These are phyloP conservation scores for Cladochytrium replicatum DNA, from an alignment of 192 early-diverging fungal genomes.

Conservation along the genomic window DNA sequence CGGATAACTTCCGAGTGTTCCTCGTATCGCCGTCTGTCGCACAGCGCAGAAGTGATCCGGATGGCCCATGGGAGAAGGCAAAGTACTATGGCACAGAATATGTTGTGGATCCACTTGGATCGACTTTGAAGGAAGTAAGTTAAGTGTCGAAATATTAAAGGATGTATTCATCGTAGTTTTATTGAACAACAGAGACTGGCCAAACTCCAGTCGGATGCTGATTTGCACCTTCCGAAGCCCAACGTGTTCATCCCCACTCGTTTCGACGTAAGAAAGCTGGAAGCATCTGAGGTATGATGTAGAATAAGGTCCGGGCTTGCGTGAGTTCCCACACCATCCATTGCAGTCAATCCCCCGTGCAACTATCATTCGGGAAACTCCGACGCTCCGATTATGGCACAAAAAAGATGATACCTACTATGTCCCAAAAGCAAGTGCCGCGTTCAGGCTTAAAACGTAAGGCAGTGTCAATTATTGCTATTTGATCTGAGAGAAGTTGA, in stretches of 20 bases:
- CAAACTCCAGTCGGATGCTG: slow-evolving; percentile 34
- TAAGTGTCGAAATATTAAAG: no score
- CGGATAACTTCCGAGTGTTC: slow-evolving; percentile 45
- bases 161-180: slow-evolving; percentile 8
- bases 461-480: background rate
- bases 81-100: slow-evolving; percentile 79
- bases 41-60: slow-evolving; percentile 27
- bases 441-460: slow-evolving; percentile 42
- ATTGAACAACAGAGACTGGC: slow-evolving; percentile 23
- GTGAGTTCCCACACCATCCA: slow-evolving; percentile 10
- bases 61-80: slow-evolving; percentile 44
- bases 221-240: slow-evolving; percentile 54
- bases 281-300: slow-evolving; percentile 18
- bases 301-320: slow-evolving; percentile 12
- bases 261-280: slow-evolving; percentile 48
- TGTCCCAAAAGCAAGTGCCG: slow-evolving; percentile 78
- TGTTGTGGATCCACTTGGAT: slow-evolving; percentile 46
- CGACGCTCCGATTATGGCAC: slow-evolving; percentile 69
- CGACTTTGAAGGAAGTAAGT: slow-evolving; percentile 36
- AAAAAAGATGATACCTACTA: slow-evolving; percentile 91
- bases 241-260: slow-evolving; percentile 84
- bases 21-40: slow-evolving; percentile 8
- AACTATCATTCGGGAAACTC: slow-evolving; percentile 48
- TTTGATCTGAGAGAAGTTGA: background rate
- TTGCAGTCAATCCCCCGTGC: slow-evolving; percentile 25